Evolutionary conservation across 2,329 filamentous ascomycete genomes (phyloP), one percentile per base, ranked within the genome.

Genomic region (Endocalyx cinctus): DNA sequence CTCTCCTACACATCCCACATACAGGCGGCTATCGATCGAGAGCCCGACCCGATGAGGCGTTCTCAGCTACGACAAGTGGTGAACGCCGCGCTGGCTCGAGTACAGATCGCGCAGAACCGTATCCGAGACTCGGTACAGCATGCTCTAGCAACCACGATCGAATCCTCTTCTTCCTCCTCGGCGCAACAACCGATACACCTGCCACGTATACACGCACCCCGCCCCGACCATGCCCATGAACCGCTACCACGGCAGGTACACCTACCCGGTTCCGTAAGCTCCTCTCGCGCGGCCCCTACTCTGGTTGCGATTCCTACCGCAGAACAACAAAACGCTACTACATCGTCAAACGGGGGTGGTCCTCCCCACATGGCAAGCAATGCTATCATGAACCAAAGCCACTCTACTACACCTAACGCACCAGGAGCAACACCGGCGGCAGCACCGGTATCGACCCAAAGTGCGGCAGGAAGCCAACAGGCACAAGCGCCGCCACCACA

Each of bases 61-160:
- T 61, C 65, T 4, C 68, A 73, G 37, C 58, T 78, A 8, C 63
- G 74, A 26, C 62, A 70, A 35, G 62, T 67, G 1, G 66, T 77
- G 4, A 66, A 64, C 15, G 58, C 60, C 10, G 67, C 70, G 5
- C 39, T 74, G 15, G 54, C 69, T 19, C 52, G 63, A 18, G 57
- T 65, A 3, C 71, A 74, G 35, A 61, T 67, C 16, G 63, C 62
- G 13, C 69, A 73, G 31, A 52, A 51, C 29, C 49, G 51, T 14
- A 47, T 50, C 17, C 47, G 42, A 25, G 48, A 51, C 34, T 50
- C 51, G 13, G 43, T 48, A 10, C 50, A 55, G 15, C 50, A 49
- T 7, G 45, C 43, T 18, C 10, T 39, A 4, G 38, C 34, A 22
- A n/a, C n/a, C n/a, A n/a, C n/a, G n/a, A n/a, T n/a, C n/a, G 43